Evolutionary conservation across 805 yeast genomes (phyloP).

Genomic region (Zygosaccharomyces rouxii): DNA sequence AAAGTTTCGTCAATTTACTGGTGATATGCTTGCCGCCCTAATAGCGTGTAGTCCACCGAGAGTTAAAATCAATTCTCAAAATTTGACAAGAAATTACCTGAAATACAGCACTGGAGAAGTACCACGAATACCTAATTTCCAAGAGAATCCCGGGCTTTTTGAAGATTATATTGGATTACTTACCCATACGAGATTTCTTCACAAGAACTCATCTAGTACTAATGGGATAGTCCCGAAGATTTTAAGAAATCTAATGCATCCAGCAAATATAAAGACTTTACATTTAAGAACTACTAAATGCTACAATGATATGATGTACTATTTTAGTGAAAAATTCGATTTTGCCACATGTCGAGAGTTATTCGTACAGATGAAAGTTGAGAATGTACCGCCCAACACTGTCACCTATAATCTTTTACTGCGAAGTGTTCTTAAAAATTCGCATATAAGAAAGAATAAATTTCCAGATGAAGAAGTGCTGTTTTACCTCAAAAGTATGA

Average conservation of each 20-base stretch:
- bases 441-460: conserved; percentile 29
- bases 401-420: conserved; percentile 40
- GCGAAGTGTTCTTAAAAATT: conserved; percentile 28
- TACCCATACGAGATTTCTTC: conserved; percentile 38
- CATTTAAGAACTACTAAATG: conserved; percentile 31
- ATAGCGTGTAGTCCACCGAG: conserved; percentile 12
- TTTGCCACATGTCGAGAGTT: conserved; percentile 40
- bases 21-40: conserved; percentile 15
- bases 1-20: conserved; percentile 17
- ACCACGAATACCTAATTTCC: conserved; percentile 37
- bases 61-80: conserved; percentile 17
- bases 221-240: conserved; percentile 39
- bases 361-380: conserved; percentile 39
- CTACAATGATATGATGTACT: conserved; percentile 40
- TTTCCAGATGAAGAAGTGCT: conserved; percentile 27
- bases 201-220: conserved; percentile 35
- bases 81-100: conserved; percentile 15
- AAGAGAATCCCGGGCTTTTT: conserved; percentile 24
- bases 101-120: conserved; percentile 31
- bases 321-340: conserved; percentile 38
- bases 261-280: conserved; percentile 34
- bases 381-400: conserved; percentile 34
- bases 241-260: conserved; percentile 39
- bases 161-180: conserved; percentile 35
- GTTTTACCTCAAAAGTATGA: conserved; percentile 35